Base-by-base conservation (phyloP, 352 stramenopile genomes). In the Pythium dissimile region DNA sequence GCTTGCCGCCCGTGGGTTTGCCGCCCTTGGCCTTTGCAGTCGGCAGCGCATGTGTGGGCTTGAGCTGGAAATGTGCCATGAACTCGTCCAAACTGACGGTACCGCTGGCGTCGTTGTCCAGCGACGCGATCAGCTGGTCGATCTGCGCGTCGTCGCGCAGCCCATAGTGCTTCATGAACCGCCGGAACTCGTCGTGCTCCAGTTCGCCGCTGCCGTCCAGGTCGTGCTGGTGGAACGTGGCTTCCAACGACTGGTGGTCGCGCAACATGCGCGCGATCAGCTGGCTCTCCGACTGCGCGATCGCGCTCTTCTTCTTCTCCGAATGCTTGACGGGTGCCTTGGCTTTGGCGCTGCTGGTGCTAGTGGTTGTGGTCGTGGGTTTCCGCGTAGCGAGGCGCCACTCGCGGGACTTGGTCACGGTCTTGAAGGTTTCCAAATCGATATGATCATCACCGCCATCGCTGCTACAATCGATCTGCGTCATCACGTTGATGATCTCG, bases 101-200 rank as follows among this genome's bases (percentile, higher is more conserved):
- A 16, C 67, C 74, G 35, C 51, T 83, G 0, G 62, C 65, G n/a
- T 79, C 61, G 21, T 42, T 52, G 45, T 82, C 75, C 12, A 86
- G 62, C 42, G 71, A 49, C 10, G 68, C 49, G 24, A 85, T 70
- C 13, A 82, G 51, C 7, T 54, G 49, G 15, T 73, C 42, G 31
- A 86, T 80, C 13, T 67, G 59, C 20, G 69, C 47, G 42, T 62
- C 66, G 8, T 73, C 54, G 12, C 68, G 70, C 31, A 80, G 62
- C 6, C 75, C 73, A 21, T 70, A 82, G 46, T 82, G 73, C 18
- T 73, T 73, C 67, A 88, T 75, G 41, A 88, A 73, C 2, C 61
- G 60, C 3, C 65, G 60, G 49, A 88, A 84, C 42, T 80, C 75
- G 32, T 83, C 64, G 34, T 75, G 59, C 21, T 80, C 59, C 3